Conservation (phyloP, 2,329 filamentous ascomycete genomes). For the Cadophora malorum region DNA sequence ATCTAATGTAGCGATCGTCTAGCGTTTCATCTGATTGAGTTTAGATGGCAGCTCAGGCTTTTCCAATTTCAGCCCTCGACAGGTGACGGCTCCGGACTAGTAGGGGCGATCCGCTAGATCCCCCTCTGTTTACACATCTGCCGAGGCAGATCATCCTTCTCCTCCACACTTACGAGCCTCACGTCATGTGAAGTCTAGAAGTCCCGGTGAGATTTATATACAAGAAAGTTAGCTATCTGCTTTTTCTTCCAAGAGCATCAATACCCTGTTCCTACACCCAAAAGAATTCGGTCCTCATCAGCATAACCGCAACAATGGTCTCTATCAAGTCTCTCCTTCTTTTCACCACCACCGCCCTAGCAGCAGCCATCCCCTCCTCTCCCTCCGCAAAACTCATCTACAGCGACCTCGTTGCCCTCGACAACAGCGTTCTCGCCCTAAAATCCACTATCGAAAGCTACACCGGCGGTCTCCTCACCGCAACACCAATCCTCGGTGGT, state of each 20-base stretch:
- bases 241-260: not conserved
- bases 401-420: slow-evolving; percentile 53
- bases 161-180: slow-evolving; percentile 6
- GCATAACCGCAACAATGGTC: slow-evolving; percentile 18
- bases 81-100: not conserved
- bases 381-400: slow-evolving; percentile 38
- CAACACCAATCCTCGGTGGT: slow-evolving; percentile 33
- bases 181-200: not conserved
- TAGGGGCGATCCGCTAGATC: not conserved
- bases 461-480: slow-evolving; percentile 21
- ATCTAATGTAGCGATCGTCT: not conserved
- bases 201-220: not conserved
- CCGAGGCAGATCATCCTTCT: slow-evolving; percentile 9
- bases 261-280: not conserved
- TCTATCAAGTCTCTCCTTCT: slow-evolving; percentile 25
- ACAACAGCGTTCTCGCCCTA: slow-evolving; percentile 55
- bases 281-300: not conserved
- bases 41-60: not conserved
- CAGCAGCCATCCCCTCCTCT: slow-evolving; percentile 11
- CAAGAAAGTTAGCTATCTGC: not conserved
- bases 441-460: slow-evolving; percentile 44
- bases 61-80: not conserved
- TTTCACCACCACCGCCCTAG: slow-evolving; percentile 7
- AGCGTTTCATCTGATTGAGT: not conserved
- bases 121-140: slow-evolving; percentile 4